These are phyloP conservation scores for Cordyceps cicadae DNA, from an alignment of 2,329 filamentous ascomycete genomes.

Conservation along the genomic window DNA sequence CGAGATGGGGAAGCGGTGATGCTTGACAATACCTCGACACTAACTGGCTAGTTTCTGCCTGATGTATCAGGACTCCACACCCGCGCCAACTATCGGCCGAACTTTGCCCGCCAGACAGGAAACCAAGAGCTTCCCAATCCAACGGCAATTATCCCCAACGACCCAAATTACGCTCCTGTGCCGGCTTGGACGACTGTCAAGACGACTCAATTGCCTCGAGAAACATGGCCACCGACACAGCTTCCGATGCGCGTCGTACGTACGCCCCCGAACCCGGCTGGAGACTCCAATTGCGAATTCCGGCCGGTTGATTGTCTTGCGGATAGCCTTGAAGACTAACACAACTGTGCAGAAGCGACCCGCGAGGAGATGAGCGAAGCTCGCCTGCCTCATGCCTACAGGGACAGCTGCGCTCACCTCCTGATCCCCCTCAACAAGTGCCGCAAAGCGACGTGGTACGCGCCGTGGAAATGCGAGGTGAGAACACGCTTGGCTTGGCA, in stretches of 20 bases:
- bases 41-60: conserved; percentile 10
- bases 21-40: background rate
- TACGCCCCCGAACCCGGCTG: conserved; percentile 7
- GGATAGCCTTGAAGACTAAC: background rate
- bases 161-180: background rate
- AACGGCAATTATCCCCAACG: background rate
- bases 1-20: background rate
- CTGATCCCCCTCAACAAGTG: conserved; percentile 94
- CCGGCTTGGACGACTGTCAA: background rate
- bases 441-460: conserved; percentile 82
- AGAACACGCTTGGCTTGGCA: conserved; percentile 23
- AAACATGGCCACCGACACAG: conserved; percentile 30
- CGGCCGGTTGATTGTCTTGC: conserved; percentile 15
- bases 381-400: conserved; percentile 78
- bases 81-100: conserved; percentile 3
- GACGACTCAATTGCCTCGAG: conserved; percentile 25
- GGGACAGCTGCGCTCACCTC: conserved; percentile 91
- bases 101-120: conserved; percentile 11
- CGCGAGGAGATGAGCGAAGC: conserved; percentile 92
- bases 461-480: conserved; percentile 98
- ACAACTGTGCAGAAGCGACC: conserved; percentile 54
- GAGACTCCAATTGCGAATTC: background rate
- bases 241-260: conserved; percentile 32
- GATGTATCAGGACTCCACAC: conserved; percentile 10
- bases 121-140: conserved; percentile 14